Evolutionary conservation across 2,329 filamentous ascomycete species (phyloP).

Genomic region (Cercospora sp.): DNA sequence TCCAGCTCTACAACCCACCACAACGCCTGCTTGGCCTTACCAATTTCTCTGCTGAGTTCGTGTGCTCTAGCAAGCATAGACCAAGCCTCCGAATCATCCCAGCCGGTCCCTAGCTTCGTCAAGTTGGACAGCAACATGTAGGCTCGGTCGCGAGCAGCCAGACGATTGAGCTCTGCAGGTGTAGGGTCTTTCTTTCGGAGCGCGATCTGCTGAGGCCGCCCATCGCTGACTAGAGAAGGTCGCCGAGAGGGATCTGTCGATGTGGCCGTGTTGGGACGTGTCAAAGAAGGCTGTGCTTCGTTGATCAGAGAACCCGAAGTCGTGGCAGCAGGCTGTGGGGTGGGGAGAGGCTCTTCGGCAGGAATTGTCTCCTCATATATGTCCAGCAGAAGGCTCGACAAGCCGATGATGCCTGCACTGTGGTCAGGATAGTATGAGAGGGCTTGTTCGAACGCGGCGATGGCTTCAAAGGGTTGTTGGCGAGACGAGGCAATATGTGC

Average conservation of each 20-base stretch:
- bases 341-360: constrained; percentile 56
- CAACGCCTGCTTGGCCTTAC: constrained; percentile 86
- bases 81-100: constrained; percentile 95
- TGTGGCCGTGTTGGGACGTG: constrained; percentile 23
- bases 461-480: constrained; percentile 65
- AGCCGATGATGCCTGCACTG: constrained; percentile 72
- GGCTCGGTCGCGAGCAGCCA: constrained; percentile 87
- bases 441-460: constrained; percentile 77
- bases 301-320: constrained; percentile 26
- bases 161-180: constrained; percentile 71
- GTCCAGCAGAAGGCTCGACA: constrained; percentile 84
- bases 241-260: constrained; percentile 19
- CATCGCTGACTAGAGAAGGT: constrained; percentile 19
- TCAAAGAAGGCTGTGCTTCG: constrained; percentile 25
- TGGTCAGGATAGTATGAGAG: constrained; percentile 79
- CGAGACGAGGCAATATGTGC: constrained; percentile 67
- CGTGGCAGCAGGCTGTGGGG: constrained; percentile 33
- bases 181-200: constrained; percentile 42
- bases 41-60: constrained; percentile 79
- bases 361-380: constrained; percentile 67
- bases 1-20: constrained; percentile 99
- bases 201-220: constrained; percentile 14
- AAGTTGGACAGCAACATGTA: constrained; percentile 78
- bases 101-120: constrained; percentile 81
- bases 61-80: constrained; percentile 82